Conservation (phyloP, 352 stramenopile species). For the Stramenopiles sp. region DNA sequence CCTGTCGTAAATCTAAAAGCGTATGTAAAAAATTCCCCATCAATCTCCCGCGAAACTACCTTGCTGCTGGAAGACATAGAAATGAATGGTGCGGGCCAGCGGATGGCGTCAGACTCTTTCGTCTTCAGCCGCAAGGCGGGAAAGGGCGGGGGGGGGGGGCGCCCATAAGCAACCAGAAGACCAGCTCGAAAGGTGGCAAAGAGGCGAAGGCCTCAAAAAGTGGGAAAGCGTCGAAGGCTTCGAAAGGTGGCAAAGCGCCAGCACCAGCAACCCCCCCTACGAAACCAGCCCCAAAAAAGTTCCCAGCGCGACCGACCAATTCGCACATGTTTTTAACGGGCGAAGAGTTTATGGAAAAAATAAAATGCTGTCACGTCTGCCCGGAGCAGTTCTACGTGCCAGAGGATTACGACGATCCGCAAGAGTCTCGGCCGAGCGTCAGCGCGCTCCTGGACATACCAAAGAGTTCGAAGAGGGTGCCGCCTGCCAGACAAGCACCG, state of each 20-base stretch:
- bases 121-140: not conserved
- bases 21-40: too few species aligned
- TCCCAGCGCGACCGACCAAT: not conserved
- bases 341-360: not conserved
- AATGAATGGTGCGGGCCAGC: too few species aligned
- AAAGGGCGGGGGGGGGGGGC: not conserved
- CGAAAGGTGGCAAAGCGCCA: slow-evolving; percentile 1
- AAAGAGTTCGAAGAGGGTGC: not conserved
- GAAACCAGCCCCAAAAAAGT: not conserved
- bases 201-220: not conserved
- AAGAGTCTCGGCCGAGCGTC: not conserved
- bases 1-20: too few species aligned
- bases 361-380: not conserved
- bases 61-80: too few species aligned
- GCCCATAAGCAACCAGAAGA: not conserved
- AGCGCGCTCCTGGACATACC: not conserved
- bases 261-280: not conserved
- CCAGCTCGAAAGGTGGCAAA: not conserved
- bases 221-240: too few species aligned
- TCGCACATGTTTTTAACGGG: not conserved
- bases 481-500: too few species aligned
- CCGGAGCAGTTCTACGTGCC: not conserved
- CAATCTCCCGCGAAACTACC: too few species aligned
- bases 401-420: not conserved
- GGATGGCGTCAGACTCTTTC: too few species aligned